phyloP scores from a whole-genome alignment of 1,139 yeast genomes.

The Protomyces pachydermus region DNA sequence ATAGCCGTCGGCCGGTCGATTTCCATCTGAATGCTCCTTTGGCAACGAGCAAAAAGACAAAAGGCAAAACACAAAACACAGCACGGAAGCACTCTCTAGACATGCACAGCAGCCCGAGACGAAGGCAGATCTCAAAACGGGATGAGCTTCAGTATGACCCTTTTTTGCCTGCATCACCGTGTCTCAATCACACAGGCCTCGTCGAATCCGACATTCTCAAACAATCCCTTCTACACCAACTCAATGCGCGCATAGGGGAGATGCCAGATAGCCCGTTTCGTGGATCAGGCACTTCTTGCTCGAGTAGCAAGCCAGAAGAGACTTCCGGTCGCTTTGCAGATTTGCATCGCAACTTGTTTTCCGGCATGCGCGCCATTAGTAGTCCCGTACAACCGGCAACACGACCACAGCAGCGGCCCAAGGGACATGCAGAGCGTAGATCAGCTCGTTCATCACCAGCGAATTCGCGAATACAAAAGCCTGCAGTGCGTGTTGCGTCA shows the following conservation, averaged over 20 bases:
- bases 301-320: background rate
- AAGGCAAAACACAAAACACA: background rate
- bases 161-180: background rate
- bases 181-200: background rate
- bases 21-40: background rate
- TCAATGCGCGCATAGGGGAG: slow-evolving; percentile 9
- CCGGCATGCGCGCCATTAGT: background rate
- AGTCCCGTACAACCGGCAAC: background rate
- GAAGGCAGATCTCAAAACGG: background rate
- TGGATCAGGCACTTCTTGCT: background rate
- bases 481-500: background rate
- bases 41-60: background rate
- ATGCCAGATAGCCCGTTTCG: background rate
- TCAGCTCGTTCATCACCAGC: background rate
- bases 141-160: background rate
- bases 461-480: background rate
- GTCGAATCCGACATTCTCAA: slow-evolving; percentile 3
- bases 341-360: background rate
- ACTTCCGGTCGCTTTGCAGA: background rate
- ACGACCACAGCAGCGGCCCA: background rate
- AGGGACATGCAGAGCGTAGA: background rate
- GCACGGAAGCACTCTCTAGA: background rate
- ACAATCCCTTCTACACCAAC: slow-evolving; percentile 13
- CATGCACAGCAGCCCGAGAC: background rate
- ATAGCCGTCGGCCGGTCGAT: background rate